These are phyloP conservation scores for Salvia splendens DNA, from an alignment of 257 asterid genomes.

Conservation along the genomic window DNA sequence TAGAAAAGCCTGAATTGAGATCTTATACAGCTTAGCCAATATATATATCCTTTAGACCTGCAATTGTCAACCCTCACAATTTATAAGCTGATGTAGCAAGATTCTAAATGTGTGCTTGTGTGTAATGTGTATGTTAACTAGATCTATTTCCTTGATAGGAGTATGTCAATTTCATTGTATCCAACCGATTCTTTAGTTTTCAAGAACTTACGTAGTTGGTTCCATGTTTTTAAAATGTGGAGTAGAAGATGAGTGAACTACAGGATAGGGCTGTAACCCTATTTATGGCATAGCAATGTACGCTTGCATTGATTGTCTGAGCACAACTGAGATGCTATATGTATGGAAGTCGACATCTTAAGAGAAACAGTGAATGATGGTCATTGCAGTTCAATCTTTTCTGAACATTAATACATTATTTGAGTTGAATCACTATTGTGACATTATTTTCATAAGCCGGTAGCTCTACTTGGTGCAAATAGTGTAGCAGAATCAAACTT, in stretches of 20 bases:
- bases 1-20: neutral
- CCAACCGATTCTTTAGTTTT: too few relatives aligned
- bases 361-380: neutral
- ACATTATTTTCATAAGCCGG: neutral
- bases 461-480: neutral
- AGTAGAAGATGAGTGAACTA: neutral
- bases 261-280: constrained; percentile 10
- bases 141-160: neutral
- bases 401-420: neutral
- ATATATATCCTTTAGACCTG: neutral
- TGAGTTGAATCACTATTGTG: neutral
- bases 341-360: neutral
- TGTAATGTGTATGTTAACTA: neutral
- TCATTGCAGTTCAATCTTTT: neutral
- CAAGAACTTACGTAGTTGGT: neutral
- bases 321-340: neutral
- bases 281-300: neutral
- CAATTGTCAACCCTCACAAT: constrained; percentile 2
- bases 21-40: neutral
- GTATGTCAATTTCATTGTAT: neutral
- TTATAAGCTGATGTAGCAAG: constrained; percentile 1
- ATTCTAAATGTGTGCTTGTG: constrained; percentile 5
- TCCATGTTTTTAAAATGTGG: neutral
- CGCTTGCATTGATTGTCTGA: neutral
- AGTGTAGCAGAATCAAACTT: neutral